Base-by-base conservation (phyloP, 2,329 filamentous ascomycete genomes). In the Penicillium sp. region DNA sequence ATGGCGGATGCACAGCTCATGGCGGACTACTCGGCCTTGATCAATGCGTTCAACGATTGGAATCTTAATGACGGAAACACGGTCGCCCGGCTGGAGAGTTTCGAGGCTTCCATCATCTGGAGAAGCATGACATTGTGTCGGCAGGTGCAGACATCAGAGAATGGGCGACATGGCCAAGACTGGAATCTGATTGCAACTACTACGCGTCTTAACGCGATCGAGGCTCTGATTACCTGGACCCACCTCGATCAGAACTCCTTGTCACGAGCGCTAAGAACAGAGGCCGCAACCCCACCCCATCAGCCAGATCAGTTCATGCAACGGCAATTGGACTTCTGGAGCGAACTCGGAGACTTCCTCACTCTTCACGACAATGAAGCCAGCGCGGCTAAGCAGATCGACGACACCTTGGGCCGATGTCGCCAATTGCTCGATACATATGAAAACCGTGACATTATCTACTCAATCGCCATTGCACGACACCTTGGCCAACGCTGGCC, bases 381-480 rank as follows among this genome's bases (percentile, higher is more conserved):
- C 6, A 77, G 78, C 62, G 76, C 71, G 61, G 80, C 79, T 61
- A 86, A 84, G 68, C 82, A 85, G 58, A 86, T 92, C 38, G 89
- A 93, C 57, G 84, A 88, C 28, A 85, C 87, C 1, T 80, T 97
- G 33, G 78, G 77, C 4, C 84, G 84, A 56, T 86, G 92, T 76
- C 88, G 92, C 35, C 84, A 84, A 59, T 83, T 94, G 24, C 83
- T 97, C 13, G 90, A 92, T 68, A 90, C 90, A 53, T 86, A 89
- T 26, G 93, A 97, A 79, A 95, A 94, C 71, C 88, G 93, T 57
- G 93, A 97, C 74, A 89, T 97, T 19, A 86, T 97, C 60, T 97
- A 97, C 78, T 95, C 91, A 0, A 89, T 97, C 67, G 91, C 91
- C 9, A 87, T 96, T 59, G 88, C 91, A 17, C 88, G 92, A 28